Evolutionary conservation across 106 monocot genomes (phyloP), one percentile per base, ranked within the genome.

Genomic region (Apostasia shenzhenica): DNA sequence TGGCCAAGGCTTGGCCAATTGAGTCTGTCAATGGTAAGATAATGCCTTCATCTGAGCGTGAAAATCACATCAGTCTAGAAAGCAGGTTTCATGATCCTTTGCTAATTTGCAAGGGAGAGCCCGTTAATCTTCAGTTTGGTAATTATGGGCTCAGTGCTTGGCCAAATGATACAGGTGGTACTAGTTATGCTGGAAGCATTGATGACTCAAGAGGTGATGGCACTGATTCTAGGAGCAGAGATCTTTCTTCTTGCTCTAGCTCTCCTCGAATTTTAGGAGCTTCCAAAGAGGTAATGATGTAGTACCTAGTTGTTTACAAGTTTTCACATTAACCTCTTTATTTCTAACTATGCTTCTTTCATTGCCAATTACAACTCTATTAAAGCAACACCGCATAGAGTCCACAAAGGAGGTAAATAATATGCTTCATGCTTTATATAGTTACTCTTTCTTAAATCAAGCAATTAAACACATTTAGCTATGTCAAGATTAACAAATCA

Each of bases 71-170:
- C 4, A 71, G 52, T 8, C 61, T 53, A 14, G 71, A 67, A 63
- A 52, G 57, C 39, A 68, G 72, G 5, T 69, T 81, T 68, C 69
- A 76, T 62, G 81, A 61, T 8, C 62, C 72, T 43, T 68, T 76
- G n/a, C 67, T 54, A 43, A 69, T 76, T 69, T 59, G 44, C 41
- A 76, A 76, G 54, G 75, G 76, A 55, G 81, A 81, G 76, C 81
- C 81, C 26, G 81, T 81, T 49, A 81, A 81, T 55, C 76, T 81
- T 55, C 81, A 81, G 63, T 88, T 88, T 76, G 87, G 87, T 51
- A 81, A 76, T 72, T 81, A 78, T 79, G 87, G 87, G 1, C 67
- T 88, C 45, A 83, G 83, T 67, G 80, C 87, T 66, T 88, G 87
- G 87, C 78, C 83, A 50, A 81, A 69, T 67, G 83, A 88, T 70